Evolutionary conservation across 2,329 filamentous ascomycete genomes (phyloP).

Genomic region (Metarhizium humberi): DNA sequence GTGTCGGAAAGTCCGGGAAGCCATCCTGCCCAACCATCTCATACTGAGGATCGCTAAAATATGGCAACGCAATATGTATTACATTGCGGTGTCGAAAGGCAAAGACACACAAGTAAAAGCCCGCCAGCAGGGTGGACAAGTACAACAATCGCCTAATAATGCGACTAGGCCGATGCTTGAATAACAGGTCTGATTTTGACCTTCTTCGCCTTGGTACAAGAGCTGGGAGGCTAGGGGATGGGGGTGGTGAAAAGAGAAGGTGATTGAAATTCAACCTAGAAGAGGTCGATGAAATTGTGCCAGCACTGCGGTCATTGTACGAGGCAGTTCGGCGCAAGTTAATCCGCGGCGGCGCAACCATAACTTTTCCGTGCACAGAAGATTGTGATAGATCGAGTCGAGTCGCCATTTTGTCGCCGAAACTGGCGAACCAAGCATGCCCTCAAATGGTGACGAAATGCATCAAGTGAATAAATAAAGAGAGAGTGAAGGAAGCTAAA

Average conservation of each 20-base stretch:
- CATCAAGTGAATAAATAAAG: background rate
- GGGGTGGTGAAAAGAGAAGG: conserved; percentile 56
- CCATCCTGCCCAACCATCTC: conserved; percentile 58
- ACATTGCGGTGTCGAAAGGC: conserved; percentile 18
- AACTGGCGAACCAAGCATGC: background rate
- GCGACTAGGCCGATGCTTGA: conserved; percentile 42
- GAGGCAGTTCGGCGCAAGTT: conserved; percentile 51
- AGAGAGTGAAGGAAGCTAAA: background rate
- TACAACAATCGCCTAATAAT: conserved; percentile 48
- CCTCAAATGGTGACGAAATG: background rate
- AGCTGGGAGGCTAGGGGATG: conserved; percentile 62
- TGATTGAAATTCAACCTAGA: conserved; percentile 59
- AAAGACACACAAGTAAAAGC: conserved; percentile 38
- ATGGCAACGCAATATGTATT: conserved; percentile 25
- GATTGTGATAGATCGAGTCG: conserved; percentile 35
- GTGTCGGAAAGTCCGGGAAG: conserved; percentile 64
- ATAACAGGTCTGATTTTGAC: conserved; percentile 36
- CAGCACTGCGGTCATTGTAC: conserved; percentile 36
- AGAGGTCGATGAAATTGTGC: conserved; percentile 47
- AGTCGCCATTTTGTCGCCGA: conserved; percentile 30
- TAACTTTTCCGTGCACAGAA: conserved; percentile 38
- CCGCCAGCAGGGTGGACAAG: conserved; percentile 36
- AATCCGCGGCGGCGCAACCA: conserved; percentile 44
- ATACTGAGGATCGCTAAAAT: conserved; percentile 42
- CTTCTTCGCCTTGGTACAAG: conserved; percentile 57